Conservation (phyloP, 768 basidiomycete species). For the Boletellus sp. region DNA sequence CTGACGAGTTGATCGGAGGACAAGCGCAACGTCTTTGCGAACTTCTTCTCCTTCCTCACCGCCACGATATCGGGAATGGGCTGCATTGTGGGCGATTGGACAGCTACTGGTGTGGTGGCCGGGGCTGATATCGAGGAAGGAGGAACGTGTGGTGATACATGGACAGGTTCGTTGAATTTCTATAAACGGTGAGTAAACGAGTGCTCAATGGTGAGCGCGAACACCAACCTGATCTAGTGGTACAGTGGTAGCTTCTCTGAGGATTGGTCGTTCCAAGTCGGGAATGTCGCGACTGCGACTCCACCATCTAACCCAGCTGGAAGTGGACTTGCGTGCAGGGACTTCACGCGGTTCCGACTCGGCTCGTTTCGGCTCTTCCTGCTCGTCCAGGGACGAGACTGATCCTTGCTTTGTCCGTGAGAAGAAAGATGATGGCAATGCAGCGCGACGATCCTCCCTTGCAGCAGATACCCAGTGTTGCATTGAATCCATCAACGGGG, state of each 20-base stretch:
- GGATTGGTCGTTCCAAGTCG: conserved; percentile 17
- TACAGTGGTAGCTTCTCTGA: conserved; percentile 24
- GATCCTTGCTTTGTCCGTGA: conserved; percentile 29
- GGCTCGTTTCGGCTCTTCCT: conserved; percentile 33
- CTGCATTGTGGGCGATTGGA: conserved; percentile 22
- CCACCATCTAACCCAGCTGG: conserved; percentile 88
- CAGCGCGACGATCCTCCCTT: conserved; percentile 22
- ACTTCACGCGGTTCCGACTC: conserved; percentile 37
- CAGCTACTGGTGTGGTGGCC: conserved; percentile 41
- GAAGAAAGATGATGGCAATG: conserved; percentile 7
- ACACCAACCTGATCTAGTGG: conserved; percentile 22
- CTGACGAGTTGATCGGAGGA: conserved; percentile 92
- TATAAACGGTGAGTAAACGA: conserved; percentile 9
- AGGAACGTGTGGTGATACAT: conserved; percentile 1
- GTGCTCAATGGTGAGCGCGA: background rate
- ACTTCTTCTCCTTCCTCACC: conserved; percentile 45
- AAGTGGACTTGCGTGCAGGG: conserved; percentile 41
- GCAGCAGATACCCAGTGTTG: conserved; percentile 49
- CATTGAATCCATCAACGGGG: conserved; percentile 73
- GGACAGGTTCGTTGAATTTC: conserved; percentile 7
- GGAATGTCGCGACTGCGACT: conserved; percentile 49
- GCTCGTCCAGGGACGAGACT: conserved; percentile 18
- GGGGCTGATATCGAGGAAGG: conserved; percentile 41
- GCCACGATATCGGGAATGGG: conserved; percentile 22
- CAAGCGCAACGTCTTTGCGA: conserved; percentile 87